Conservation (phyloP, 1,284 basidiomycete species). For the Melampsora americana region DNA sequence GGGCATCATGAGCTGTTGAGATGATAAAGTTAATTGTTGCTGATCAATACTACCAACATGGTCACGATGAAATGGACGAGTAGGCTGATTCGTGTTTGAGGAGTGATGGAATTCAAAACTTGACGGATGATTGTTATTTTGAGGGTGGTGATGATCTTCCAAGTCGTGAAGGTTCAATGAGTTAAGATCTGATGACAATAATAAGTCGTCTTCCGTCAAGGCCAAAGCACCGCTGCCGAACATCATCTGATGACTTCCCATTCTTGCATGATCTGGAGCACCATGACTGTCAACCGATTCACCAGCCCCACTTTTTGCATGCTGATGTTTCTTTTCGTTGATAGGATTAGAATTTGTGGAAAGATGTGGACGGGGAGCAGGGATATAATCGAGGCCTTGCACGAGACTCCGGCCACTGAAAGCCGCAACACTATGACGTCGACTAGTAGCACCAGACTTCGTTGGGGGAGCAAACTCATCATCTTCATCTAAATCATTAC, state of each 20-base stretch:
- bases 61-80: neutral
- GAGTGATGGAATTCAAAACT: conserved; percentile 3
- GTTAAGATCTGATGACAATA: conserved; percentile 50
- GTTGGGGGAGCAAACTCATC: conserved; percentile 51
- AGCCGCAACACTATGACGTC: conserved; percentile 51
- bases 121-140: conserved; percentile 9
- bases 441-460: conserved; percentile 50
- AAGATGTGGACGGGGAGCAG: conserved; percentile 21
- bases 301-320: neutral
- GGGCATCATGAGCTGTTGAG: conserved; percentile 23
- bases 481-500: conserved; percentile 48
- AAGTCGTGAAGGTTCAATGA: conserved; percentile 50
- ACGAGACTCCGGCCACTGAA: conserved; percentile 47
- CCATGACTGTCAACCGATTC: too few species aligned
- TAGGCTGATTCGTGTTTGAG: conserved; percentile 12
- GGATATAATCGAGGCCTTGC: conserved; percentile 49
- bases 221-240: conserved; percentile 47
- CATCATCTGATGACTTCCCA: neutral
- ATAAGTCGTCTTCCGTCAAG: conserved; percentile 49
- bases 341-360: neutral
- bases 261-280: too few species aligned
- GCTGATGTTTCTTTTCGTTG: conserved; percentile 21
- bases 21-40: neutral
- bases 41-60: neutral
- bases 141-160: conserved; percentile 47